phyloP scores from a whole-genome alignment of 805 yeast genomes.

The Metschnikowia matae region DNA sequence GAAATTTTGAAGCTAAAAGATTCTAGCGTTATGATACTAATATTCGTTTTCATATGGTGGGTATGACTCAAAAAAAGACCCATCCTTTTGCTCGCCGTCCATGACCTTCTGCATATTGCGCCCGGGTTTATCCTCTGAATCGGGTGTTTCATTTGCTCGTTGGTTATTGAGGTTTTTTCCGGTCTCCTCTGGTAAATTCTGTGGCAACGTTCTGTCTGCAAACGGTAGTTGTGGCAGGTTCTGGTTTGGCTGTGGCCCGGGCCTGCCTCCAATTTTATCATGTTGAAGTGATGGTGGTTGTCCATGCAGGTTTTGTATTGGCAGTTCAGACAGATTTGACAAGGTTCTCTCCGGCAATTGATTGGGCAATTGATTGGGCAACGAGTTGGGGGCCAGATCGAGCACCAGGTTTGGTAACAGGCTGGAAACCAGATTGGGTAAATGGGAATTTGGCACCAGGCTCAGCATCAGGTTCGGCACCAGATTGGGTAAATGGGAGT shows the following conservation, averaged over 20 bases:
- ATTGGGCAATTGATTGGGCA: background rate
- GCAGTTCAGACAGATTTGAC: background rate
- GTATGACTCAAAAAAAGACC: constrained; percentile 10
- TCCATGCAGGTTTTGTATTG: constrained; percentile 2
- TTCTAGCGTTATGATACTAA: background rate
- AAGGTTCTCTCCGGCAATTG: background rate
- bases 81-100: constrained; percentile 1
- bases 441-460: background rate
- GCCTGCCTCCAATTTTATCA: background rate
- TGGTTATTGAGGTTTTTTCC: background rate
- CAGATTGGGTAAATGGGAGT: background rate
- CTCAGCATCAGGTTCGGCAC: background rate
- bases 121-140: background rate
- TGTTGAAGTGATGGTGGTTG: constrained; percentile 5
- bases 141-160: background rate
- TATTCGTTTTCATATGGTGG: constrained; percentile 12
- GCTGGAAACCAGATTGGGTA: background rate
- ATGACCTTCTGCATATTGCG: background rate
- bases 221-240: constrained; percentile 1
- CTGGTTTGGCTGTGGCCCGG: background rate
- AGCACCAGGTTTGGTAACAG: background rate
- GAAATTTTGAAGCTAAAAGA: background rate
- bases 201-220: background rate
- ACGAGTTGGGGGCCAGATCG: background rate
- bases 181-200: background rate